Percentiles rank a stretch among this genome's conserved stretches.
phyloP scores from a whole-genome alignment of 371 early-diverging fungal species.

The Mucor mucedo region DNA sequence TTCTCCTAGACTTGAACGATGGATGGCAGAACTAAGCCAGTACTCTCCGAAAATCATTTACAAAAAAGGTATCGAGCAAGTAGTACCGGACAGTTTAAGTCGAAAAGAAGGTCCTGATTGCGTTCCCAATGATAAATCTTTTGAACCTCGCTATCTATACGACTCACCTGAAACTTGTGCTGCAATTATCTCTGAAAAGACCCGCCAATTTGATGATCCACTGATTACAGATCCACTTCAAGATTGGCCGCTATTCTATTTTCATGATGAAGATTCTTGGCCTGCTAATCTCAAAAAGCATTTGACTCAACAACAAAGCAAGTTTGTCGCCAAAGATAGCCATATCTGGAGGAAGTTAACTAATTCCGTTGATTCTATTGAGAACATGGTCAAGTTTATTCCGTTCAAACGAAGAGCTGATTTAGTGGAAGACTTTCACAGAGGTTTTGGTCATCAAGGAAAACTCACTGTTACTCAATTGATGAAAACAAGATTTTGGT shows the following conservation, averaged over 20 bases:
- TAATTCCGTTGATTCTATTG: neutral
- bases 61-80: no score
- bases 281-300: no score
- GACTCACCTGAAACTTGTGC: no score
- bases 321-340: neutral
- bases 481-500: neutral
- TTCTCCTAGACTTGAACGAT: slow-evolving; percentile 30
- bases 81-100: no score
- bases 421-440: slow-evolving; percentile 9
- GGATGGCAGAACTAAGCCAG: slow-evolving; percentile 5
- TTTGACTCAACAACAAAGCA: neutral
- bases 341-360: neutral
- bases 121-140: no score
- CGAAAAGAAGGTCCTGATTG: no score
- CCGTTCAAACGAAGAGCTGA: slow-evolving; percentile 9
- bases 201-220: no score
- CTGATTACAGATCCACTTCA: no score
- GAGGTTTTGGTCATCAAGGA: slow-evolving; percentile 22
- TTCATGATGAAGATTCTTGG: neutral
- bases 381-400: neutral
- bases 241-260: slow-evolving; percentile 8
- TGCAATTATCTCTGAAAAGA: no score
- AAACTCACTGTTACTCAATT: slow-evolving; percentile 1
- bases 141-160: no score
- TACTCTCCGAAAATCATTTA: no score